Conservation (phyloP, 164 flowering plant genomes). For the Sextonia rubra region DNA sequence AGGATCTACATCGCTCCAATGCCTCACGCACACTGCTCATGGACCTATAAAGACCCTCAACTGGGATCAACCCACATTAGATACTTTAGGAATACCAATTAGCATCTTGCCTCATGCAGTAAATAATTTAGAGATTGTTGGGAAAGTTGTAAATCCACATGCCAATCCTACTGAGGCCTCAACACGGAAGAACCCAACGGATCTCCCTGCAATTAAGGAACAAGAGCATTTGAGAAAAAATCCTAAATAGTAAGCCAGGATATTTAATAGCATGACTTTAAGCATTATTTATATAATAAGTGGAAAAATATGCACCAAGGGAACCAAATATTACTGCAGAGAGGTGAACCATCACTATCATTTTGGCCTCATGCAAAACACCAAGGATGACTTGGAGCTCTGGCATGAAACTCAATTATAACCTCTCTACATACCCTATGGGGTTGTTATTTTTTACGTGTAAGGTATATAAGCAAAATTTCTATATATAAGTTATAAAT, state of each 20-base stretch:
- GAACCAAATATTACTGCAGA: too few species aligned
- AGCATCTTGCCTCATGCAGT: constrained; percentile 67
- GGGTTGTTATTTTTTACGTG: too few species aligned
- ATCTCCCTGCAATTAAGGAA: constrained; percentile 55
- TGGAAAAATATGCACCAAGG: too few species aligned
- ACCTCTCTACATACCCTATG: too few species aligned
- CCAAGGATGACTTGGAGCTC: not conserved
- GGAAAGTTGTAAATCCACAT: constrained; percentile 39
- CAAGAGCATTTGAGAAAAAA: not conserved
- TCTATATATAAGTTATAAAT: too few species aligned
- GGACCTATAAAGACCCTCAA: constrained; percentile 76
- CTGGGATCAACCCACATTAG: constrained; percentile 66
- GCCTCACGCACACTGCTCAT: constrained; percentile 92
- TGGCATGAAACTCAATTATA: not conserved
- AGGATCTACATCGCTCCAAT: too few species aligned
- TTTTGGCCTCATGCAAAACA: not conserved
- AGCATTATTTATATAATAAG: too few species aligned
- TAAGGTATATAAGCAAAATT: too few species aligned
- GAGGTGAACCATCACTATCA: too few species aligned
- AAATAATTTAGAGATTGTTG: constrained; percentile 80
- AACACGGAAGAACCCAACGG: constrained; percentile 75
- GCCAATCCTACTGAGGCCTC: too few species aligned
- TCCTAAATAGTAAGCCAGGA: too few species aligned
- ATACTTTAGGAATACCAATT: constrained; percentile 54
- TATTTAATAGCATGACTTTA: too few species aligned